phyloP scores from a whole-genome alignment of 2,329 filamentous ascomycete species.

The Cercospora janseana region DNA sequence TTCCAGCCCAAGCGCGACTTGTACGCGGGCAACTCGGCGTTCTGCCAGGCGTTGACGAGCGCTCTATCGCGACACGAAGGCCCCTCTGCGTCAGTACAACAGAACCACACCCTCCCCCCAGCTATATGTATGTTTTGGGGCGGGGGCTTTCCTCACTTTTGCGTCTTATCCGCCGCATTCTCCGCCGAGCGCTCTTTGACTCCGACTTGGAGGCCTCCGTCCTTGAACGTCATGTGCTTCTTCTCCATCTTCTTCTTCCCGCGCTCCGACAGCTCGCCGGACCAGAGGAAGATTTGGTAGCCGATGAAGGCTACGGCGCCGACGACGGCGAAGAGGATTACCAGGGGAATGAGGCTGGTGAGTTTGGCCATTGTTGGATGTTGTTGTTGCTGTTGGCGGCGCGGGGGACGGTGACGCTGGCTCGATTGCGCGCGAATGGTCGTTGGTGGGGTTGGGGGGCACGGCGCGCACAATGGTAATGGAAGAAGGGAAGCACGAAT shows the following conservation, averaged over 20 bases:
- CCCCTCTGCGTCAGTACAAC: not conserved
- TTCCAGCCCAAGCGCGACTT: slow-evolving; percentile 40
- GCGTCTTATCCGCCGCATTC: slow-evolving; percentile 70
- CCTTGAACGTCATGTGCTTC: slow-evolving; percentile 74
- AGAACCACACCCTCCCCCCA: not conserved
- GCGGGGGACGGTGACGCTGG: not conserved
- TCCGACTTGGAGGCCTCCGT: slow-evolving; percentile 67
- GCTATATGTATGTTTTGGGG: not conserved
- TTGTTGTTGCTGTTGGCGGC: not conserved
- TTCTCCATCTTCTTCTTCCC: slow-evolving; percentile 69
- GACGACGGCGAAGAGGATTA: slow-evolving; percentile 62
- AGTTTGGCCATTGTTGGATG: slow-evolving; percentile 22
- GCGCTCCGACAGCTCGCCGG: slow-evolving; percentile 62
- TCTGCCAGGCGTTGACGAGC: slow-evolving; percentile 53
- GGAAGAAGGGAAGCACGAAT: too few species aligned
- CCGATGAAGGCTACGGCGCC: slow-evolving; percentile 61
- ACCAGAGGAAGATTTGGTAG: slow-evolving; percentile 69
- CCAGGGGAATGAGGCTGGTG: slow-evolving; percentile 58
- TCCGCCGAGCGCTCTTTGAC: slow-evolving; percentile 68
- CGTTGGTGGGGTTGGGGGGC: too few species aligned
- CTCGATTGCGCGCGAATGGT: not conserved
- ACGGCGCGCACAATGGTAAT: too few species aligned
- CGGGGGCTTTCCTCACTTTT: slow-evolving; percentile 54
- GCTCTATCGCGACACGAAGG: slow-evolving; percentile 33
- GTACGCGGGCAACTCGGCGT: slow-evolving; percentile 39